Base-by-base conservation (phyloP, 2,329 filamentous ascomycete genomes). In the Rutstroemia sp. region DNA sequence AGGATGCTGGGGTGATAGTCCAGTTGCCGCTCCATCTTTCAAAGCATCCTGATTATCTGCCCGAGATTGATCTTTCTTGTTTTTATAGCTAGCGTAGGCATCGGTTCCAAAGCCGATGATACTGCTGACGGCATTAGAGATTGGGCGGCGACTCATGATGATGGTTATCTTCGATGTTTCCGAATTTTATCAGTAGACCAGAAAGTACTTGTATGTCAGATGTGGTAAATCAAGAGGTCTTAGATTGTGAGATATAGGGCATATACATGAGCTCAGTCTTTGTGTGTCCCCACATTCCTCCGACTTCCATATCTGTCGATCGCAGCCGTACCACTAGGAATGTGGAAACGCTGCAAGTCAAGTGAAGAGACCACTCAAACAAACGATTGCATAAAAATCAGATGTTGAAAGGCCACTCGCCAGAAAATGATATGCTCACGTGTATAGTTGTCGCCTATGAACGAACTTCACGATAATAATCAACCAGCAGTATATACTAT, bases 251-350 rank as follows among this genome's bases (percentile, higher is more conserved):
- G n/a, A 2, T 4, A 23, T 19, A 19, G 19, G 6, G 8, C 34
- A 38, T 5, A 14, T 5, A 9, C 1, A 30, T 4, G 6, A 3
- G 10, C 17, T 34, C 3, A 12, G 39, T 19, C 5, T 53, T 25
- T 27, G 44, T 47, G 17, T 27, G 23, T 30, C 51, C 51, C 51
- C 42, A 19, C 51, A 54, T 54, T 54, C 51, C 51, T 54, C 51
- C 6, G 4, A 3, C 17, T 38, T 16, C 12, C 16, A 25, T 12
- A 9, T 3, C 16, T 16, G 19, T 37, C 27, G 4, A 12, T 10
- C 6, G 4, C 12, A 6, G 4, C 17, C 47, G 8, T 30, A 38
- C 48, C 49, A 27, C 41, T 44, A 41, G 38, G 38, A 16, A 41
- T 17, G 14, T 9, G 14, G 38, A 27, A 27, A 27, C 5, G 25